Evolutionary conservation across 805 yeast species (phyloP).

Genomic region (Dipodascus albidus): DNA sequence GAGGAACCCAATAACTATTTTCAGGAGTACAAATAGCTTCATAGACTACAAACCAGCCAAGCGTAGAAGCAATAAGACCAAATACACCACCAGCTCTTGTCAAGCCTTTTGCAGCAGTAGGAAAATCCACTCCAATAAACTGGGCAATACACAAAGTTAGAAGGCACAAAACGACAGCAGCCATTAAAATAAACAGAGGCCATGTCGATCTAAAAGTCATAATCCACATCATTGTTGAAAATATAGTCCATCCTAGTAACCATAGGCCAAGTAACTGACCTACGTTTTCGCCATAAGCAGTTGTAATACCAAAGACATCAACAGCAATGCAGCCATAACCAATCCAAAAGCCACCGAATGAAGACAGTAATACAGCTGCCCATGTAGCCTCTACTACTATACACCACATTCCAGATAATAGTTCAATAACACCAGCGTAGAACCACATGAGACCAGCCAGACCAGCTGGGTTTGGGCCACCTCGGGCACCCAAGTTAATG

Average conservation of each 20-base stretch:
- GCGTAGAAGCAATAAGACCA: slow-evolving; percentile 47
- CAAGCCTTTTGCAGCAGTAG: slow-evolving; percentile 28
- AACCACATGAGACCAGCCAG: slow-evolving; percentile 54
- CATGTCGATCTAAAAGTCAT: slow-evolving; percentile 55
- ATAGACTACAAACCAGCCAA: slow-evolving; percentile 61
- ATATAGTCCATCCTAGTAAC: slow-evolving; percentile 49
- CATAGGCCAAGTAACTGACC: slow-evolving; percentile 45
- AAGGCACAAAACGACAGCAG: slow-evolving; percentile 41
- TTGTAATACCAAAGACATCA: slow-evolving; percentile 38
- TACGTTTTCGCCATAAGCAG: slow-evolving; percentile 34
- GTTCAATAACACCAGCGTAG: slow-evolving; percentile 52
- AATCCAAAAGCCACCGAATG: slow-evolving; percentile 52
- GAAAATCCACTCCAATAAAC: slow-evolving; percentile 31
- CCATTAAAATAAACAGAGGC: slow-evolving; percentile 46
- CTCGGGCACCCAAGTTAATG: slow-evolving; percentile 44
- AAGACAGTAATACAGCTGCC: slow-evolving; percentile 40
- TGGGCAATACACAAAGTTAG: slow-evolving; percentile 37
- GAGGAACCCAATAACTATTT: slow-evolving; percentile 46
- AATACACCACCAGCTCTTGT: slow-evolving; percentile 52
- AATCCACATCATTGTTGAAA: slow-evolving; percentile 40
- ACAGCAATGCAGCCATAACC: slow-evolving; percentile 45
- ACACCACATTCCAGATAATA: slow-evolving; percentile 59
- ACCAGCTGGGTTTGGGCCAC: slow-evolving; percentile 39
- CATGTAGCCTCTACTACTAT: slow-evolving; percentile 52
- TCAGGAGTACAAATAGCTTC: slow-evolving; percentile 57